phyloP scores from a whole-genome alignment of 306 rosid species.

The Pyrus betulifolia region DNA sequence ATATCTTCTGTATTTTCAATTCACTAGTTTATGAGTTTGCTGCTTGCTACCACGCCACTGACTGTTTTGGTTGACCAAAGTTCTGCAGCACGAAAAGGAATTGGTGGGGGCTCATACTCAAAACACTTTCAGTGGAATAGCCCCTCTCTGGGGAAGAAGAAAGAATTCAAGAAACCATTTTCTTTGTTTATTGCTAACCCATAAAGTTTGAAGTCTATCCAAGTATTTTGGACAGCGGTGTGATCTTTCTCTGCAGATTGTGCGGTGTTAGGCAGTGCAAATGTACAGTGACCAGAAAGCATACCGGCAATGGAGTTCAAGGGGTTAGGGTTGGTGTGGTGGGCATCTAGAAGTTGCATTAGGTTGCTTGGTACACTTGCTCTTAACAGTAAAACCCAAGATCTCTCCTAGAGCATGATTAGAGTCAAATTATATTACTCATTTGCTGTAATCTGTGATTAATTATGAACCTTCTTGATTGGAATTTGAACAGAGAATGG shows the following conservation, averaged over 20 bases:
- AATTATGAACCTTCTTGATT: background rate
- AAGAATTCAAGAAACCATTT: background rate
- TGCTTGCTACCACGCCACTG: background rate
- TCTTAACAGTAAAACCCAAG: background rate
- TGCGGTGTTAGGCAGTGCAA: constrained; percentile 21
- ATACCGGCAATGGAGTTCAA: constrained; percentile 3
- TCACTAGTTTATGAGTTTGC: background rate
- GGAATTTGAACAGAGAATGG: background rate
- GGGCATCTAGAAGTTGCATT: constrained; percentile 6
- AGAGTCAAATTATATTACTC: background rate
- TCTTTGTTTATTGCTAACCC: background rate
- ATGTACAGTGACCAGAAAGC: constrained; percentile 16
- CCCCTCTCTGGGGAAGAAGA: background rate
- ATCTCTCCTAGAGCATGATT: background rate
- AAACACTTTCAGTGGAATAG: background rate
- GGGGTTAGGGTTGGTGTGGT: constrained; percentile 27
- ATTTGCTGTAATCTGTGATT: background rate
- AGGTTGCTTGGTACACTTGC: constrained; percentile 24
- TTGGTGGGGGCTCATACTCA: background rate
- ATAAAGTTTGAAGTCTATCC: background rate
- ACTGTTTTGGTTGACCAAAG: constrained; percentile 8
- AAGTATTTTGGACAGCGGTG: background rate
- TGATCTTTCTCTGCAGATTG: background rate
- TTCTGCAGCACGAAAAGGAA: constrained; percentile 15
- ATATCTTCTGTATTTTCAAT: background rate